Evolutionary conservation across 352 stramenopile genomes (phyloP).

Genomic region (Albugo laibachii): DNA sequence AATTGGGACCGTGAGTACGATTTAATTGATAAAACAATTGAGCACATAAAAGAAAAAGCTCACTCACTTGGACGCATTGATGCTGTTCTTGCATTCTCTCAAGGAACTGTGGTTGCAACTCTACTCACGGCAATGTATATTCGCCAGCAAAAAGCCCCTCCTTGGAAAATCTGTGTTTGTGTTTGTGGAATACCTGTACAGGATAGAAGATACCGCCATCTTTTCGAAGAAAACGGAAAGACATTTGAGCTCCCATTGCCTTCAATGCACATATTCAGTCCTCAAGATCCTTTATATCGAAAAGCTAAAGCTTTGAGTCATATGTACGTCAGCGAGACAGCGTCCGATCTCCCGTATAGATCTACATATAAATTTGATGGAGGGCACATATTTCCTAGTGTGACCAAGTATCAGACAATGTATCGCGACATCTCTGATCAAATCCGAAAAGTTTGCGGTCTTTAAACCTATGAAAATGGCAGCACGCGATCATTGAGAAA

Average conservation of each 20-base stretch:
- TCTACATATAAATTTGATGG: constrained; percentile 25
- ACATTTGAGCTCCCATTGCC: constrained; percentile 18
- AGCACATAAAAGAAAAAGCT: constrained; percentile 10
- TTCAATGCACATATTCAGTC: constrained; percentile 18
- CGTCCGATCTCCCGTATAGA: constrained; percentile 19
- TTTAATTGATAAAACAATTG: constrained; percentile 37
- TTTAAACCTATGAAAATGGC: too few species aligned
- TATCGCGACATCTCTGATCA: constrained; percentile 19
- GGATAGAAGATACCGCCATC: background rate
- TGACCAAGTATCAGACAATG: constrained; percentile 16
- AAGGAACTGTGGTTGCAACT: constrained; percentile 31
- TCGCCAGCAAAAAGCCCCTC: constrained; percentile 15
- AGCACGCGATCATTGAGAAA: too few species aligned
- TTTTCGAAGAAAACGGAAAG: constrained; percentile 14
- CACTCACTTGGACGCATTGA: constrained; percentile 27
- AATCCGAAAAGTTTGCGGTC: too few species aligned
- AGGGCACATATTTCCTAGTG: constrained; percentile 58
- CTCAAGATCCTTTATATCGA: constrained; percentile 52
- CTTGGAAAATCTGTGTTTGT: constrained; percentile 39
- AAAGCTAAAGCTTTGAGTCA: constrained; percentile 22
- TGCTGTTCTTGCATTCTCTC: constrained; percentile 51
- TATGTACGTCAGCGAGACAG: constrained; percentile 13
- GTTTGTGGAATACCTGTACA: constrained; percentile 29
- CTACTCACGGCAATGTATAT: constrained; percentile 50
- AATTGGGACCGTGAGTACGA: constrained; percentile 4